Evolutionary conservation across 2,329 filamentous ascomycete genomes (phyloP), one percentile per base, ranked within the genome.

Genomic region (Penicillium psychrosexuale): DNA sequence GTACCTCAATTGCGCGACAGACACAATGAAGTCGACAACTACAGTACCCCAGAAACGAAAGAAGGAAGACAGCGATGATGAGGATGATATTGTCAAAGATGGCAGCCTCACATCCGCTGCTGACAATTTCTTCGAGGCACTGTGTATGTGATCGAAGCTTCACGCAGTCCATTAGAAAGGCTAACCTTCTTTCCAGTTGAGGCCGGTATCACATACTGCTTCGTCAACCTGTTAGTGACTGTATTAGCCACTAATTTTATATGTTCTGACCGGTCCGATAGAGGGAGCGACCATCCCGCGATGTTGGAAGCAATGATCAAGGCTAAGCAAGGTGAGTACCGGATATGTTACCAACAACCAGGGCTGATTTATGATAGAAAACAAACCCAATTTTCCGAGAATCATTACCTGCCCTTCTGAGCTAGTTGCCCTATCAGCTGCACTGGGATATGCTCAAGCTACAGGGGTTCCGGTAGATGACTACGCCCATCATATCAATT

Each of bases 391-490:
- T 9, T 90, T 90, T 49, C 88, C 87, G 1, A 80, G 79, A 47
- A 87, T 91, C 61, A 86, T 91, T 55, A 91, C 88, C 15, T 91
- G 87, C 67, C 88, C 88, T 0, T 89, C 88, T 52, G 88, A 91
- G 82, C 90, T 91, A 85, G 88, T 91, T 8, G 89, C 88, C 12
- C 80, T 91, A 66, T 91, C 87, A 51, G 89, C 90, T 84, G 89
- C 89, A 15, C 87, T 91, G 69, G 89, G 88, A 50, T 91, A 88
- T 67, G 87, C 88, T 22, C 80, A 86, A 30, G 71, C 88, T 43
- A 89, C 85, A 13, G 82, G 82, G 50, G 81, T 86, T 59, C 86
- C 87, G 2, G 88, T 63, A 58, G 24, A 51, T 31, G 13, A 8
- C 36, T 33, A n/a, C 8, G 9, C 22, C n/a, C 3, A 30, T 38